These are phyloP conservation scores for Coemansia sp. DNA, from an alignment of 192 early-diverging fungal species.

Conservation along the genomic window DNA sequence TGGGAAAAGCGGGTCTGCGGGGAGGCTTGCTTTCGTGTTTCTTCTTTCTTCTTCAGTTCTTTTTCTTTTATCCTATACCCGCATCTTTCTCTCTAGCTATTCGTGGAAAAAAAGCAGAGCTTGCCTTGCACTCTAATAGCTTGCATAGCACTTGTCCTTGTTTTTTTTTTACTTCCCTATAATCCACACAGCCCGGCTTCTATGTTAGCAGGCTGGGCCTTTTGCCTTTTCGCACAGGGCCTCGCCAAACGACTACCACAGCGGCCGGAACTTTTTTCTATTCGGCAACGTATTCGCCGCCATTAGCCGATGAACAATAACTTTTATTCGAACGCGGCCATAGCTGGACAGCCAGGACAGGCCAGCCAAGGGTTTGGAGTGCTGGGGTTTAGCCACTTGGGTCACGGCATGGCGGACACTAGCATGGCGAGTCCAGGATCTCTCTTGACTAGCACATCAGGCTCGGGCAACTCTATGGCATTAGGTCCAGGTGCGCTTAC, in stretches of 20 bases:
- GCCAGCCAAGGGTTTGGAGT: conserved; percentile 24
- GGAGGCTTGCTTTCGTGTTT: neutral
- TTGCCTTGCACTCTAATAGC: neutral
- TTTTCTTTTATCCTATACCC: neutral
- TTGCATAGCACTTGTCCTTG: neutral
- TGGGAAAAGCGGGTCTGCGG: neutral
- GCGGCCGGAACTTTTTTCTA: neutral
- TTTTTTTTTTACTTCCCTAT: neutral
- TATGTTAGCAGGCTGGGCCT: conserved; percentile 8
- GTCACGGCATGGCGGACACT: conserved; percentile 11
- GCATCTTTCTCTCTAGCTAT: neutral
- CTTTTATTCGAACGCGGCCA: conserved; percentile 4
- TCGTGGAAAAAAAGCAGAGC: neutral
- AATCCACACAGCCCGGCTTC: neutral
- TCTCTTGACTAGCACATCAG: neutral
- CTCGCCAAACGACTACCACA: conserved; percentile 8
- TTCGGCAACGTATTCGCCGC: neutral
- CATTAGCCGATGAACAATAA: conserved; percentile 15
- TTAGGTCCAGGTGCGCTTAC: neutral
- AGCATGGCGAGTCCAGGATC: neutral
- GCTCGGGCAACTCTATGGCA: neutral
- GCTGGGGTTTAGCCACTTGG: conserved; percentile 38
- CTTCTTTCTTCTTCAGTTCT: neutral
- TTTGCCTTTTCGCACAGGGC: conserved; percentile 6
- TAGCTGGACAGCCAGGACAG: neutral